phyloP scores from a whole-genome alignment of 2,329 filamentous ascomycete species.

The Penicillium digitatum region DNA sequence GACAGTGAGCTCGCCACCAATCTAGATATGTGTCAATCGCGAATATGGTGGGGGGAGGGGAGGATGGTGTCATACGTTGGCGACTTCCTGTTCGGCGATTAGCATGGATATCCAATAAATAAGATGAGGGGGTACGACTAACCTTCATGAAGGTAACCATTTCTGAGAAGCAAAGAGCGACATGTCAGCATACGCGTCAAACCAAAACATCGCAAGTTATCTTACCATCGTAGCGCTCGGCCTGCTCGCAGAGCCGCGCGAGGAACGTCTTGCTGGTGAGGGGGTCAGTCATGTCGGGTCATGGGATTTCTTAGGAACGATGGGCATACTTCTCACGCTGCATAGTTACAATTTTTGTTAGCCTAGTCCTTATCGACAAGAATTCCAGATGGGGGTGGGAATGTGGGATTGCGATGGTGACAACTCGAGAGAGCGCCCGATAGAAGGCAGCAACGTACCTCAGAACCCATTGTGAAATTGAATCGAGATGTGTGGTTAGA shows the following conservation, averaged over 20 bases:
- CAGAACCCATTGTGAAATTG: constrained; percentile 56
- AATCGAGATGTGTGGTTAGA: constrained; percentile 46
- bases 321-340: constrained; percentile 66
- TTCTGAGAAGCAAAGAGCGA: constrained; percentile 51
- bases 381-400: constrained; percentile 7
- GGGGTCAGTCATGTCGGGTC: constrained; percentile 36
- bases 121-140: constrained; percentile 36
- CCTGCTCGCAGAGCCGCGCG: constrained; percentile 99
- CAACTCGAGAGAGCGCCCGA: constrained; percentile 32
- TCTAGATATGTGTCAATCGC: constrained; percentile 41
- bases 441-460: constrained; percentile 51
- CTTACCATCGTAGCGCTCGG: constrained; percentile 96
- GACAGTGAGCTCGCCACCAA: constrained; percentile 64
- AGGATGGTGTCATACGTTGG: constrained; percentile 61
- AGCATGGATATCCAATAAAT: constrained; percentile 22
- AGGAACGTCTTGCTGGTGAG: constrained; percentile 93
- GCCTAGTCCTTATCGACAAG: constrained; percentile 37
- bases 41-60: constrained; percentile 7
- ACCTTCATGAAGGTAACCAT: constrained; percentile 99
- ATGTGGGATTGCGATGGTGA: constrained; percentile 25
- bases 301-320: constrained; percentile 19
- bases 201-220: not conserved
- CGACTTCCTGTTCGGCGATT: constrained; percentile 68
- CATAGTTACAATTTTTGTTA: constrained; percentile 32
- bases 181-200: constrained; percentile 13